Conservation (phyloP, 352 stramenopile species). For the Globisporangium polare region DNA sequence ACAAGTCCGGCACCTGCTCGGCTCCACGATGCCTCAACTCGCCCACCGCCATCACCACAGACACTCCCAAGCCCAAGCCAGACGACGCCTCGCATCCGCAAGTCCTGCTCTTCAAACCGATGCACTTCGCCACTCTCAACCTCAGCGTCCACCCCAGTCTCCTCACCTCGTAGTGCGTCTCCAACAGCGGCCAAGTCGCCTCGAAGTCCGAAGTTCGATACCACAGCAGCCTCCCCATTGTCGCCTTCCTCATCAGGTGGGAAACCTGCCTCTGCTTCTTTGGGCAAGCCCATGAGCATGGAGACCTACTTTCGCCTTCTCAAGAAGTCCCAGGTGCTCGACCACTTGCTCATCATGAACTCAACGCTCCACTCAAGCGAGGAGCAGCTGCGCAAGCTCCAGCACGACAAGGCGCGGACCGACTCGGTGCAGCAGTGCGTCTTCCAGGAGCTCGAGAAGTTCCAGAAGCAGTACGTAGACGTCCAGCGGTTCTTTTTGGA, state of each 20-base stretch:
- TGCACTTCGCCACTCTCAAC: conserved; percentile 19
- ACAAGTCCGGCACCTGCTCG: neutral
- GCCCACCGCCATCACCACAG: neutral
- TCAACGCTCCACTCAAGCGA: conserved; percentile 35
- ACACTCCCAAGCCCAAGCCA: conserved; percentile 7
- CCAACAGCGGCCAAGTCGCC: neutral
- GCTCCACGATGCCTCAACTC: neutral
- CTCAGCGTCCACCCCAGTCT: neutral
- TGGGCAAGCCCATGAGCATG: conserved; percentile 29
- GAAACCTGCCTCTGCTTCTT: neutral
- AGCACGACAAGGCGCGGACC: conserved; percentile 38
- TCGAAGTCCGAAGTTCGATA: neutral
- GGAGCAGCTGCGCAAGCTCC: conserved; percentile 36
- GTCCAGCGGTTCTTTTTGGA: conserved; percentile 48
- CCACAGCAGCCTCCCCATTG: neutral
- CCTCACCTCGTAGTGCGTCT: neutral
- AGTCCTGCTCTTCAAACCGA: conserved; percentile 29
- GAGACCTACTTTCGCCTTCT: conserved; percentile 64
- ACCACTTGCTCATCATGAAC: conserved; percentile 45
- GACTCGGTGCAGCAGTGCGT: conserved; percentile 49
- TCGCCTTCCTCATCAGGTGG: neutral
- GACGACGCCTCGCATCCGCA: conserved; percentile 12
- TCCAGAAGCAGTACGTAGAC: conserved; percentile 48
- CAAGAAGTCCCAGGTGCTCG: conserved; percentile 63
- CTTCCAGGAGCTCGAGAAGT: conserved; percentile 48